Conservation (phyloP, 805 yeast genomes). For the Alloascoidea hylecoeti region DNA sequence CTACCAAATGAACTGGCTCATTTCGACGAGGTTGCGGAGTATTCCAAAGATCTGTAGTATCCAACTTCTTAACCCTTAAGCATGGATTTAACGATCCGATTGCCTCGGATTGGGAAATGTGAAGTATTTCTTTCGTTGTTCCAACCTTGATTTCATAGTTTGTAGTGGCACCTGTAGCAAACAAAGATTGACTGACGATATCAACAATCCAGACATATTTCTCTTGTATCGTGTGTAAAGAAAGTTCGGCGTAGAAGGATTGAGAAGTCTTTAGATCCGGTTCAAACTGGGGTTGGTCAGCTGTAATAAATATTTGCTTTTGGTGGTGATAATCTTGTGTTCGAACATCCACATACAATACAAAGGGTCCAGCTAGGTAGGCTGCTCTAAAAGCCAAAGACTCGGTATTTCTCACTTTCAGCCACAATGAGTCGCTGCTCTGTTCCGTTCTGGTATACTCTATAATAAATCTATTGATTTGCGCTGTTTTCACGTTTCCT, state of each 20-base stretch:
- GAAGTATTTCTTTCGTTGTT: slow-evolving; percentile 18
- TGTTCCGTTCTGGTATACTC: slow-evolving; percentile 20
- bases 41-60: slow-evolving; percentile 62
- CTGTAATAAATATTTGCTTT: slow-evolving; percentile 41
- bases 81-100: slow-evolving; percentile 17
- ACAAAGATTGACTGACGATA: slow-evolving; percentile 55
- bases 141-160: slow-evolving; percentile 49
- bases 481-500: slow-evolving; percentile 40
- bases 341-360: slow-evolving; percentile 58
- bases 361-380: slow-evolving; percentile 60
- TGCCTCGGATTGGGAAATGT: slow-evolving; percentile 12
- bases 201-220: slow-evolving; percentile 59
- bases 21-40: slow-evolving; percentile 28
- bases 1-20: slow-evolving; percentile 47
- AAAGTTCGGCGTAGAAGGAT: slow-evolving; percentile 39
- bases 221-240: slow-evolving; percentile 46
- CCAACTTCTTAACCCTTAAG: slow-evolving; percentile 34
- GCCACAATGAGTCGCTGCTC: slow-evolving; percentile 6
- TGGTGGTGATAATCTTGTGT: slow-evolving; percentile 38
- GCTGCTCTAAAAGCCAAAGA: slow-evolving; percentile 36
- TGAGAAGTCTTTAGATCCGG: slow-evolving; percentile 64
- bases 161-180: slow-evolving; percentile 45
- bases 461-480: slow-evolving; percentile 38
- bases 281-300: slow-evolving; percentile 66
- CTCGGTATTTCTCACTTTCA: slow-evolving; percentile 7